Evolutionary conservation across 495 filamentous ascomycete species (phyloP), one percentile per base, ranked within the genome.

Genomic region (Neurospora sp.): DNA sequence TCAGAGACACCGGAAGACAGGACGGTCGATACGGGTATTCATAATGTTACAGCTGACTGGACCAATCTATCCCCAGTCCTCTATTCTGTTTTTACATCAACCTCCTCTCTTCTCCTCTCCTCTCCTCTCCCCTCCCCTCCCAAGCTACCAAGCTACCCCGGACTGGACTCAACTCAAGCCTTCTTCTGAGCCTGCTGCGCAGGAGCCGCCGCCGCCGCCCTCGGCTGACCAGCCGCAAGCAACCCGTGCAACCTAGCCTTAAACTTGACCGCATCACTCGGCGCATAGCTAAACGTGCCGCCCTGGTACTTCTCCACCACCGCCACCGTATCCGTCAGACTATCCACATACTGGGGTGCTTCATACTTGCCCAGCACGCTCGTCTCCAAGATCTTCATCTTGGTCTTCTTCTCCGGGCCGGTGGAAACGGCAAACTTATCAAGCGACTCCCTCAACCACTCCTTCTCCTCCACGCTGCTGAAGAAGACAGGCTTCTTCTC

Each of bases 301-400:
- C 42, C 73, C 37, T 80, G 78, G 68, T 84, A 83, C 73, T 74
- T 81, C 35, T 71, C 73, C 44, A 87, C 69, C 44, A 76, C 75
- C 0, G 71, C 81, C 31, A 81, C 18, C 38, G 81, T 73, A 59
- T 86, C 82, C 3, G 22, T 68, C 12, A 76, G 38, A 1, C 27
- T 35, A 1, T 82, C 80, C 12, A 75, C 78, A 46, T 77, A 78
- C 72, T 75, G 69, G 1, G 81, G 75, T 0, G 40, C 20, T 22
- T 79, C 74, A 75, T 88, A 86, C 53, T 79, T 79, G 41, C 86
- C 86, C 27, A 78, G 76, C 70, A 87, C 69, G 39, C 78, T 77
- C 61, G 78, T 72, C 59, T 86, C 82, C 9, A 84, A 35, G 12
- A 87, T 78, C 6, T 77, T 78, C 41, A 75, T 73, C 78, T 80